Base-by-base conservation (phyloP, 73 alveolate species). In the Paramecium sonneborni region DNA sequence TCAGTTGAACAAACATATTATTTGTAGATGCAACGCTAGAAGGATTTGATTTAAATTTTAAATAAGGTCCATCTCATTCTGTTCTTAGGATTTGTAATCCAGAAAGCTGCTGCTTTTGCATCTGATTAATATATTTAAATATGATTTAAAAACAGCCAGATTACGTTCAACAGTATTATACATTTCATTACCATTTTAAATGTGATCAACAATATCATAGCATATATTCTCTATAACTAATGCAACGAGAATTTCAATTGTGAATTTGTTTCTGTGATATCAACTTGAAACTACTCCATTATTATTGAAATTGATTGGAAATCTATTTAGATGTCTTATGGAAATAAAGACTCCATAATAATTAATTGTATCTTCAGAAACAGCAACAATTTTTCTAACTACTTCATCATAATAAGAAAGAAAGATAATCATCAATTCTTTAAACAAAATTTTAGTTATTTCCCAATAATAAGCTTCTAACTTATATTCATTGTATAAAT, bases 1-100 rank as follows among this genome's bases (percentile, higher is more conserved):
- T 92, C 93, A 55, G 68, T 93, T 12, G 99, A 98, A 88, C 99
- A 96, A 44, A 93, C n/a, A n/a, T 76, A 74, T 91, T 92, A 8
- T 72, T 67, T 24, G 94, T 85, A 20, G 92, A 86, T 12, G 98
- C 95, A 12, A 98, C 97, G 0, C 99, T 98, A 52, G 76, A 62
- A 15, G 98, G 96, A 41, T 86, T 85, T 6, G 94, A 91, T 85
- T 93, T 74, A 28, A 89, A 72, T 44, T 87, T 97, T 79, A 85
- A 92, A 97, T 98, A 97, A 86, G 79, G 96, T 23, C 99, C 99
- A 85, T 93, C 94, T 48, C 94, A 91, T 30, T 91, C 96, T 28
- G 97, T 88, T 9, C 99, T 94, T 93, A 4, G 99, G 99, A 56
- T 95, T 92, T 10, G 98, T 96, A 72, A 95, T 86, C 98, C 98